phyloP scores from a whole-genome alignment of 2,329 filamentous ascomycete genomes.

The Sporothrix euskadiensis region DNA sequence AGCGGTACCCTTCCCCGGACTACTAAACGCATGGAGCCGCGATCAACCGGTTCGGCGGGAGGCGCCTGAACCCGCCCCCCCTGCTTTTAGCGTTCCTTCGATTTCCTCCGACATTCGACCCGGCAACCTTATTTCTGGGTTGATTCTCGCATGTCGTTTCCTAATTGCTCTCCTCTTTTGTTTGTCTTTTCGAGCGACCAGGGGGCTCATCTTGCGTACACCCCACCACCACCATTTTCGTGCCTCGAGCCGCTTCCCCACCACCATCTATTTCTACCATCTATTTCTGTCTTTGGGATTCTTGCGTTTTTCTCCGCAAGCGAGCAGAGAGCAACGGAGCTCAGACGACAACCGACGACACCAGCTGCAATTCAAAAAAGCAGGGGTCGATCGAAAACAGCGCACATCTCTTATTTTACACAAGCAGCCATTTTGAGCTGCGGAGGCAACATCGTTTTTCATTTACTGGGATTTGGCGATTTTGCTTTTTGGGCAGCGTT shows the following conservation, averaged over 20 bases:
- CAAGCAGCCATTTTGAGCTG: not conserved
- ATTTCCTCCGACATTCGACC: conserved; percentile 23
- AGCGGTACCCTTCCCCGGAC: conserved; percentile 66
- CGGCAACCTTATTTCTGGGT: conserved; percentile 29
- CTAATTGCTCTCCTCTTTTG: conserved; percentile 23
- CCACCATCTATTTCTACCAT: conserved; percentile 14
- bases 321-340: conserved; percentile 4
- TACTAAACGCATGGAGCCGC: conserved; percentile 48
- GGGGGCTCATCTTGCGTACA: conserved; percentile 32
- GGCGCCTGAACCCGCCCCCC: conserved; percentile 30
- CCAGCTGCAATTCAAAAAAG: not conserved
- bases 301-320: conserved; percentile 4
- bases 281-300: conserved; percentile 11
- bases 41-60: conserved; percentile 24
- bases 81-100: conserved; percentile 31
- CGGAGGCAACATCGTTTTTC: not conserved
- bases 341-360: conserved; percentile 13
- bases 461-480: not conserved
- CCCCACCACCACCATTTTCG: conserved; percentile 32
- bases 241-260: conserved; percentile 21
- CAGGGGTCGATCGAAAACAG: conserved; percentile 12
- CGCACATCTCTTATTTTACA: not conserved
- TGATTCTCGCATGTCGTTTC: conserved; percentile 28
- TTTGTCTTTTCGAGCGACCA: conserved; percentile 30
- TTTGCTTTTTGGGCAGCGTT: conserved; percentile 22